Evolutionary conservation across 352 stramenopile genomes (phyloP).

Genomic region (Phytophthora macrochlamydospora): DNA sequence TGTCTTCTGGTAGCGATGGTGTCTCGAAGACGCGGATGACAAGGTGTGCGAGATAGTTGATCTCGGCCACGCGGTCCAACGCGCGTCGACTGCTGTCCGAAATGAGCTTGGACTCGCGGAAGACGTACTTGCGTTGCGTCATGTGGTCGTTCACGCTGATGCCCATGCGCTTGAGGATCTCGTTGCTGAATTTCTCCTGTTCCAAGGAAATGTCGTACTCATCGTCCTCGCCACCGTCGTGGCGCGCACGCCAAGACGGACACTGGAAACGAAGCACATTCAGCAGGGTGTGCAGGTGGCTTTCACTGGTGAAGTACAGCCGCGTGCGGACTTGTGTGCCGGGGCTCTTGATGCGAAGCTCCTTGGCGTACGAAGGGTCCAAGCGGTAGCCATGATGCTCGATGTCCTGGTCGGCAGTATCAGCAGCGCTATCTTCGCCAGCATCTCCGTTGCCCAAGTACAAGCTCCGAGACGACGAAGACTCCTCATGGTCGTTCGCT

Average conservation of each 20-base stretch:
- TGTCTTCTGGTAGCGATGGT: constrained; percentile 79
- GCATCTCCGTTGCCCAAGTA: constrained; percentile 26
- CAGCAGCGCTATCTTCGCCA: constrained; percentile 24
- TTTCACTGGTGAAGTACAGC: constrained; percentile 99
- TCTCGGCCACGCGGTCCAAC: constrained; percentile 91
- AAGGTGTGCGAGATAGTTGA: constrained; percentile 99
- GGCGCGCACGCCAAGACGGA: constrained; percentile 64
- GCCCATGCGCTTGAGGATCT: constrained; percentile 85
- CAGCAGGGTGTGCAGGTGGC: constrained; percentile 98
- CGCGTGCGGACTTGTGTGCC: constrained; percentile 92
- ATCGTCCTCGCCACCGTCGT: constrained; percentile 57
- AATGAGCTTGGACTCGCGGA: constrained; percentile 82
- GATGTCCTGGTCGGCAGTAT: constrained; percentile 59
- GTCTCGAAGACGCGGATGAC: constrained; percentile 99
- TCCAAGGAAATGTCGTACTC: constrained; percentile 81
- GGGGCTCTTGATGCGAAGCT: constrained; percentile 96
- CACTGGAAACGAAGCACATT: constrained; percentile 96
- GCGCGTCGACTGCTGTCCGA: constrained; percentile 69
- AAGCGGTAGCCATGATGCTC: constrained; percentile 90
- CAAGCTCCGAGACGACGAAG: constrained; percentile 27
- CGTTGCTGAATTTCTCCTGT: constrained; percentile 85
- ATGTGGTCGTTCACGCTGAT: constrained; percentile 85
- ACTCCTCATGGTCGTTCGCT: constrained; percentile 33
- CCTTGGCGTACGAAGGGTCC: constrained; percentile 86
- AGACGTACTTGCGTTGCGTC: constrained; percentile 82